Base-by-base conservation (phyloP, 345 rosid genomes). In the Cardamine resedifolia region DNA sequence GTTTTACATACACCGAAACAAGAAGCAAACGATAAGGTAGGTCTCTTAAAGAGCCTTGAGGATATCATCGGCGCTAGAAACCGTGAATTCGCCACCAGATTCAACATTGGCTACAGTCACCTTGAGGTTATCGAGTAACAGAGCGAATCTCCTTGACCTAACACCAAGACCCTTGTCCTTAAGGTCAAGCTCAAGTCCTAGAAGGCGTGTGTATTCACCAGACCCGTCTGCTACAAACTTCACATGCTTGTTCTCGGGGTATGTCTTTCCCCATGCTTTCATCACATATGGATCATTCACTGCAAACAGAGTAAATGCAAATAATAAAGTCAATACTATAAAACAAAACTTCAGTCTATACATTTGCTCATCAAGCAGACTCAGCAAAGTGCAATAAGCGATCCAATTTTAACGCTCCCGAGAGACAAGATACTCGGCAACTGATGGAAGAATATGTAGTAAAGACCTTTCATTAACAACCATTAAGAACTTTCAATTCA, bases 211-310 rank as follows among this genome's bases (percentile, higher is more conserved):
- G 88, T 88, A 95, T 3, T 76, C 87, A 6, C 83, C 98, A 0
- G 99, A 87, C 10, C 99, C 99, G 64, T 95, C 98, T 1, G 94
- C 96, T 10, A 95, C 78, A 80, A 95, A 95, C 84, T 88, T 95
- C 23, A 91, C 96, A 18, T 88, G 80, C 82, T 87, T 88, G 90
- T 95, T 95, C 78, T 88, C 96, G 0, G 98, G 96, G 85, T 64
- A 91, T 12, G 98, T 88, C 66, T 95, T 91, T 3, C 96, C 86
- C 99, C 99, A 95, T 2, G 96, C 97, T 80, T 91, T 91, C 98
- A 95, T 88, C 84, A 91, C 98, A 74, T 88, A 91, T 11, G 98
- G 91, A 58, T 95, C 99, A 43, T 95, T 95, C 64, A 94, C 98
- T 94, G 86, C 81, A 79, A 73, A 43, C 38, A 10, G n/a, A 65